Evolutionary conservation across 805 yeast species (phyloP), one percentile per base, ranked within the genome.

Genomic region (Lipomyces sp.): DNA sequence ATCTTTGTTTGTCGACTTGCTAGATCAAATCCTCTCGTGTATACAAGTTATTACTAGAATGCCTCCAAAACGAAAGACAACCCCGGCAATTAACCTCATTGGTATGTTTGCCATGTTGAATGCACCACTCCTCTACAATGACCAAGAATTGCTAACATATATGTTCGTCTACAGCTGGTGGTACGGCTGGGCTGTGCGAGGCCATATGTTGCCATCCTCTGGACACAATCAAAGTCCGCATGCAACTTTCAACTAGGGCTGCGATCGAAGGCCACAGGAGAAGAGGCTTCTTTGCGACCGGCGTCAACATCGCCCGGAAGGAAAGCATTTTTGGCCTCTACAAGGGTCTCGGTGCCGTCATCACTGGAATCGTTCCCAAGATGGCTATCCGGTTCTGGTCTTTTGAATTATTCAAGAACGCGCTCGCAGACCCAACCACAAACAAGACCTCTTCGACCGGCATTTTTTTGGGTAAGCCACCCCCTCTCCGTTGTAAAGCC

Each of bases 121-220:
- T n/a, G 10, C 13, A n/a, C 30, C 18, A 13, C 13, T 4, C 24
- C 24, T 24, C 24, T 24, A 24, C 24, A 24, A 18, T 24, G 6
- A 4, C 13, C 50, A 15, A 55, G 1, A 8, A 34, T 91, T 59
- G 18, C 48, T 42, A 42, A 42, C 24, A n/a, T 4, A 13, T 24
- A 37, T 37, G 42, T 37, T 13, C 42, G 42, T 37, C 24, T 6
- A 15, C 54, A 51, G 95, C 98, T 42, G 99, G 99, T 73, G 99
- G 99, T 74, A 87, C 94, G 6, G 99, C 99, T 13, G 99, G 99
- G 66, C 82, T 94, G 67, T 91, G 93, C 76, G 99, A 94, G 82
- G 99, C 98, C n/a, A 83, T 95, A 70, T 87, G 94, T 78, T 94
- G 99, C 78, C 99, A 94, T 79, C 98, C 98, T n/a, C 84, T 94